Conservation (phyloP, 805 yeast species). For the Saturnispora quitensis region DNA sequence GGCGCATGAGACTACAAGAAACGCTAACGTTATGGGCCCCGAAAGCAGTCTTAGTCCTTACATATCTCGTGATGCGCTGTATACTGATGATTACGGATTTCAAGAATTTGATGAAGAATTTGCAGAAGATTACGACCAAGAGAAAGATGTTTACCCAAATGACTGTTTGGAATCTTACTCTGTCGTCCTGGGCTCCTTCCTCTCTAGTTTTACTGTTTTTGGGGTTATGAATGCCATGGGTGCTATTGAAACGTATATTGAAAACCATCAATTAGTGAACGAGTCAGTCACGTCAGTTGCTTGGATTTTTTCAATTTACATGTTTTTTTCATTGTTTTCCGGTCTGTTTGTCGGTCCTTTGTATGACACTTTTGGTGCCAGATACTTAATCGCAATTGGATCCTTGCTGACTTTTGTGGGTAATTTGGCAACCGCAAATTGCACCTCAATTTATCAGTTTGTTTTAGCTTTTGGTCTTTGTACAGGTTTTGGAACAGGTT, state of each 20-base stretch:
- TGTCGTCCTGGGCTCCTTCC: constrained; percentile 48
- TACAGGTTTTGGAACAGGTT: constrained; percentile 51
- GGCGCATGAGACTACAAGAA: background rate
- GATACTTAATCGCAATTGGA: constrained; percentile 35
- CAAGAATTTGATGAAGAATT: background rate
- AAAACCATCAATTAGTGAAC: constrained; percentile 42
- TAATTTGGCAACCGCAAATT: constrained; percentile 45
- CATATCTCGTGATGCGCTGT: background rate
- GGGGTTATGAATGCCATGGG: constrained; percentile 55
- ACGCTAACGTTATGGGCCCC: background rate
- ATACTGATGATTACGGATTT: background rate
- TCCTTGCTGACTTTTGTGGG: constrained; percentile 41
- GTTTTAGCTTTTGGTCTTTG: constrained; percentile 48
- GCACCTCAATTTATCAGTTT: constrained; percentile 49
- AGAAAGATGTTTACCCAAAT: constrained; percentile 35
- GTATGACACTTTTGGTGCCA: constrained; percentile 55
- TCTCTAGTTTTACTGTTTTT: constrained; percentile 41
- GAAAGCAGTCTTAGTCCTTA: background rate
- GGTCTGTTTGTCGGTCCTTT: constrained; percentile 35
- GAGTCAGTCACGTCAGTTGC: constrained; percentile 42
- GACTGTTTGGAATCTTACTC: constrained; percentile 50
- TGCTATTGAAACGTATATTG: constrained; percentile 52
- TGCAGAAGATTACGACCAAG: background rate
- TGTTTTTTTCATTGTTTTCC: constrained; percentile 39
- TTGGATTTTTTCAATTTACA: constrained; percentile 58